Conservation (phyloP, 164 flowering plant genomes). For the Stephania yunnanensis region DNA sequence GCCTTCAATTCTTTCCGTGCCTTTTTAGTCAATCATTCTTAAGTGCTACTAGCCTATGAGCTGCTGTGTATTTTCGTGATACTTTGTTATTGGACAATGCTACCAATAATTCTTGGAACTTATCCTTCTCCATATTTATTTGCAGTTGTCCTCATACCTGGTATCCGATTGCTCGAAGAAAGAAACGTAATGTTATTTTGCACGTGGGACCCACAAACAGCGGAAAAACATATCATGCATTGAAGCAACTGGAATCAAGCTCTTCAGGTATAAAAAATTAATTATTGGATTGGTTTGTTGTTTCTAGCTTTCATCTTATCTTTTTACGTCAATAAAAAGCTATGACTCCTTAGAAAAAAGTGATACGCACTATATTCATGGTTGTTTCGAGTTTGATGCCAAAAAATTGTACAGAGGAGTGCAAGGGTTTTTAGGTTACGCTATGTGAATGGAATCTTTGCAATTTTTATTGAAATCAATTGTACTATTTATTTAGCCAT, state of each 20-base stretch:
- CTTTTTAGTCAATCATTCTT: no score
- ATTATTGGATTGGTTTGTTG: no score
- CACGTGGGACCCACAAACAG: conserved; percentile 99
- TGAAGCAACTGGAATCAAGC: conserved; percentile 65
- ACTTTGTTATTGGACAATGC: neutral
- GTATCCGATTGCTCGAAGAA: conserved; percentile 84
- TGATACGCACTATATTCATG: neutral
- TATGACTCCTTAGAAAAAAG: no score
- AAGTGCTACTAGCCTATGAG: no score
- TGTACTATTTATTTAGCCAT: no score
- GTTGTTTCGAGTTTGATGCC: neutral
- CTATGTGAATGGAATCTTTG: neutral
- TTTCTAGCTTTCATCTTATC: no score
- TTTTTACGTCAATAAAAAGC: no score
- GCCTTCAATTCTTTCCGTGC: no score
- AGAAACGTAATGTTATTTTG: conserved; percentile 59
- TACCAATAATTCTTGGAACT: neutral
- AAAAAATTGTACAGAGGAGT: neutral
- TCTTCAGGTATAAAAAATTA: conserved; percentile 47
- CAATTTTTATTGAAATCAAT: neutral
- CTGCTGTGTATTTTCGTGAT: neutral
- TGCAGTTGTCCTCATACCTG: conserved; percentile 81
- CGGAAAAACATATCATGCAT: conserved; percentile 89
- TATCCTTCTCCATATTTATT: conserved; percentile 1
- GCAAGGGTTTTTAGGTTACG: neutral